Conservation (phyloP, 805 yeast species). For the Candida nonsorbophila region DNA sequence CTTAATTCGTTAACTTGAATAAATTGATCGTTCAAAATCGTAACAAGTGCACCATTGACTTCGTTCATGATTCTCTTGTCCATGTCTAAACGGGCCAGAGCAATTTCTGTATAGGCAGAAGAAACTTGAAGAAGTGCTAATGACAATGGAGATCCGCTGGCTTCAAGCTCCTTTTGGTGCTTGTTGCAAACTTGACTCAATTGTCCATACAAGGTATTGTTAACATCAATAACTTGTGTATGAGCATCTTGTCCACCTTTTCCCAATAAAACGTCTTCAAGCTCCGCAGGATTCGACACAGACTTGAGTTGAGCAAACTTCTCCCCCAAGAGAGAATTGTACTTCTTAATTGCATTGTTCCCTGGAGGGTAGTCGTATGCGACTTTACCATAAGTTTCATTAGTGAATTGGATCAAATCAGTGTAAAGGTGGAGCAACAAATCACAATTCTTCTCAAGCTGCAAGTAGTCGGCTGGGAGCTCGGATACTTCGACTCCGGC, state of each 20-base stretch:
- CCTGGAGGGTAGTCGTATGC: conserved; percentile 81
- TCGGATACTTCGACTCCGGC: conserved; percentile 59
- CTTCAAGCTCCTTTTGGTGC: conserved; percentile 42
- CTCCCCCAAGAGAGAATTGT: conserved; percentile 54
- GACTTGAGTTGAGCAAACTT: conserved; percentile 56
- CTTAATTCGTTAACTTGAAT: conserved; percentile 56
- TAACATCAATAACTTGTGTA: conserved; percentile 39
- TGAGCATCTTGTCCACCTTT: conserved; percentile 10
- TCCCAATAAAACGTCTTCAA: conserved; percentile 52
- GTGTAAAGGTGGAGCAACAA: conserved; percentile 56
- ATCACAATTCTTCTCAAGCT: conserved; percentile 64
- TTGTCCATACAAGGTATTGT: conserved; percentile 73
- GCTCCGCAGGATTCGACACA: conserved; percentile 63
- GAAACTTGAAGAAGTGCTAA: conserved; percentile 51
- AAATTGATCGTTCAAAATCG: conserved; percentile 52
- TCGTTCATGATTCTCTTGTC: conserved; percentile 57
- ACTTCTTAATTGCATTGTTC: conserved; percentile 40
- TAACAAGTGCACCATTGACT: conserved; percentile 53
- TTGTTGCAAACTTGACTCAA: conserved; percentile 51
- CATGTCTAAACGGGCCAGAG: conserved; percentile 64
- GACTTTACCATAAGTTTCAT: conserved; percentile 62
- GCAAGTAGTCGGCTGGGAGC: conserved; percentile 67
- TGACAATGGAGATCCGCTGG: conserved; percentile 43
- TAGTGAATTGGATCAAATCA: conserved; percentile 36
- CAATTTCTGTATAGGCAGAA: conserved; percentile 56